Percentiles rank a stretch among this genome's conserved stretches.
Evolutionary conservation across 2,329 filamentous ascomycete genomes (phyloP).

Genomic region (Tolypocladium paradoxum): DNA sequence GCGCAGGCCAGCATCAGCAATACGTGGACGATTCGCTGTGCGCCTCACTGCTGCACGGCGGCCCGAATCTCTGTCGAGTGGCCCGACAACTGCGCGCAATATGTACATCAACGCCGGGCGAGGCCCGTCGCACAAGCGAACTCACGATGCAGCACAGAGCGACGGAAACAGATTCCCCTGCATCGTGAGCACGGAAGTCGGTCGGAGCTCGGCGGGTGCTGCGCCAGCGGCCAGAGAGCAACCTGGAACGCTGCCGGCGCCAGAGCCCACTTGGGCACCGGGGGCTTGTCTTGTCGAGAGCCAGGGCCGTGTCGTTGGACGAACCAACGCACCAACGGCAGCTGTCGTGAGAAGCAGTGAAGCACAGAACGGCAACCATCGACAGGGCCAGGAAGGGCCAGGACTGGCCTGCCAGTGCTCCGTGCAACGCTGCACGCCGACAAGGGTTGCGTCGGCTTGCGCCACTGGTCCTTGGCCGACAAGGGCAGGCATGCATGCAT

Average conservation of each 20-base stretch:
- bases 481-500: too few species aligned
- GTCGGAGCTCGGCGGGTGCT: neutral
- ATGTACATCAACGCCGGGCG: neutral
- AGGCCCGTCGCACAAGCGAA: neutral
- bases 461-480: neutral
- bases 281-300: neutral
- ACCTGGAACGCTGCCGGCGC: neutral
- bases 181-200: too few species aligned
- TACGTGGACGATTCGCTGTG: neutral
- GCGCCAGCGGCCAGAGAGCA: too few species aligned
- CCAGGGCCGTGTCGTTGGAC: neutral
- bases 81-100: neutral
- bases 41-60: neutral
- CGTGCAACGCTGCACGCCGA: neutral
- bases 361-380: neutral
- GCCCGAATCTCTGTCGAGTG: neutral
- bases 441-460: neutral
- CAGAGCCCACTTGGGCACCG: neutral
- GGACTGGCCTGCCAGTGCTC: neutral
- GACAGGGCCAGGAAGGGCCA: neutral
- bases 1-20: too few species aligned
- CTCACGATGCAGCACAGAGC: neutral
- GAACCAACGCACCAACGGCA: neutral
- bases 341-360: neutral
- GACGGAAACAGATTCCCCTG: neutral